phyloP scores from a whole-genome alignment of 2,329 filamentous ascomycete genomes.

The Beauveria asiatica region DNA sequence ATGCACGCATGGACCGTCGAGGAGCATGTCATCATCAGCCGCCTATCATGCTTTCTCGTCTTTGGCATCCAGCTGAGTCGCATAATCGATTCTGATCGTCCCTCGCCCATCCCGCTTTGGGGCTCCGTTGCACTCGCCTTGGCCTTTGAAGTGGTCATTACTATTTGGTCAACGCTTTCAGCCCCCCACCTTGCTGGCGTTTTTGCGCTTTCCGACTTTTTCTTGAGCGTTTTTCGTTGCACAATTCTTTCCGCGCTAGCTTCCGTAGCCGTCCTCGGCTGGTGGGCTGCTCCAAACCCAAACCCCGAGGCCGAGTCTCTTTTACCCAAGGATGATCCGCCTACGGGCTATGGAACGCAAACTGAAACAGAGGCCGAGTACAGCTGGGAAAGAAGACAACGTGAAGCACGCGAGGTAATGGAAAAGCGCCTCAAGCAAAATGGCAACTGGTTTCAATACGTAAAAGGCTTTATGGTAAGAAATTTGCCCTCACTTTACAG shows the following conservation, averaged over 20 bases:
- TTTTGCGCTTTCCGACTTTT: constrained; percentile 19
- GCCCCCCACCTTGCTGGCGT: neutral
- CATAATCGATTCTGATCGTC: constrained; percentile 40
- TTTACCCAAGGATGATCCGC: constrained; percentile 3
- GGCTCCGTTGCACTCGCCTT: constrained; percentile 54
- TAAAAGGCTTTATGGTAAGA: constrained; percentile 58
- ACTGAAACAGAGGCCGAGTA: constrained; percentile 38
- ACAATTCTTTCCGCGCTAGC: neutral
- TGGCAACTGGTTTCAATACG: constrained; percentile 69
- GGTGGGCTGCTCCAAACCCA: neutral
- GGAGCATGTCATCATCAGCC: constrained; percentile 45
- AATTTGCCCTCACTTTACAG: neutral
- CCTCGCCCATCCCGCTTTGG: constrained; percentile 55
- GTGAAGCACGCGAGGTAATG: constrained; percentile 48
- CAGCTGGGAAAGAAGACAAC: constrained; percentile 44
- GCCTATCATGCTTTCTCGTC: constrained; percentile 53
- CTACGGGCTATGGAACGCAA: constrained; percentile 20
- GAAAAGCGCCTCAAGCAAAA: constrained; percentile 63
- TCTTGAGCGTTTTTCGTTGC: constrained; percentile 13
- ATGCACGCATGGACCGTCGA: constrained; percentile 32
- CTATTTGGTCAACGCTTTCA: neutral
- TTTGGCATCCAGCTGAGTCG: constrained; percentile 53
- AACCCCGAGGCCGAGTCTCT: constrained; percentile 8
- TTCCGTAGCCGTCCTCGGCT: neutral
- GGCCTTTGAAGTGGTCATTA: constrained; percentile 43